phyloP scores from a whole-genome alignment of 2,329 filamentous ascomycete genomes.

The Colletotrichum australisinense region DNA sequence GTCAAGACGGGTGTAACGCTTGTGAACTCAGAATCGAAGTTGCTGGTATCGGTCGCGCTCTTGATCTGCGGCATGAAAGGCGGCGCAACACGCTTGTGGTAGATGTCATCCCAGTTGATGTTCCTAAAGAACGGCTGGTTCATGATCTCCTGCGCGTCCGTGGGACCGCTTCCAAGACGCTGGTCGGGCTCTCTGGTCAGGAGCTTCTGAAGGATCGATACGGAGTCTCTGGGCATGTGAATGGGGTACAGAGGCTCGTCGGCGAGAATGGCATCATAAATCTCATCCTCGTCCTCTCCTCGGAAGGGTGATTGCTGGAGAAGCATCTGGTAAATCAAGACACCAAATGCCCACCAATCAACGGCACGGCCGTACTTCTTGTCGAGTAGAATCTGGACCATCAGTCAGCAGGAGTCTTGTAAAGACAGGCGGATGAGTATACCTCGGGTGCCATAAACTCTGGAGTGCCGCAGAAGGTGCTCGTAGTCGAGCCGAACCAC shows the following conservation, averaged over 20 bases:
- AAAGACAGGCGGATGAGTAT: slow-evolving; percentile 43
- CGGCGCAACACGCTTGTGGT: slow-evolving; percentile 90
- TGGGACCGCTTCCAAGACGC: slow-evolving; percentile 91
- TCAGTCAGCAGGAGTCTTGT: slow-evolving; percentile 44
- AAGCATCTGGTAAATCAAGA: slow-evolving; percentile 99
- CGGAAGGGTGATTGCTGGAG: slow-evolving; percentile 98
- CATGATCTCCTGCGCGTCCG: slow-evolving; percentile 99
- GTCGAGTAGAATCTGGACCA: slow-evolving; percentile 84
- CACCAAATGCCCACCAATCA: slow-evolving; percentile 99
- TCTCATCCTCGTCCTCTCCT: slow-evolving; percentile 98
- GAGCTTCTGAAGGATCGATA: slow-evolving; percentile 97
- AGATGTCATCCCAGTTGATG: slow-evolving; percentile 99
- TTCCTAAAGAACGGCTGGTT: slow-evolving; percentile 98
- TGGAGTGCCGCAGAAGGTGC: slow-evolving; percentile 99
- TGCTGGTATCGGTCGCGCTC: slow-evolving; percentile 97
- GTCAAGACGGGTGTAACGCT: slow-evolving; percentile 98
- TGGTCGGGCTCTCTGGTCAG: slow-evolving; percentile 95
- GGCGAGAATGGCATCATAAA: slow-evolving; percentile 97
- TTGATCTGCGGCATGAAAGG: slow-evolving; percentile 93
- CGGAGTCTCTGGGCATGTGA: slow-evolving; percentile 97
- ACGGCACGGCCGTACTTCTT: slow-evolving; percentile 98
- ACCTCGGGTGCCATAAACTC: slow-evolving; percentile 99
- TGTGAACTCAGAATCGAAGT: slow-evolving; percentile 98
- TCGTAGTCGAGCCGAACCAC: slow-evolving; percentile 98
- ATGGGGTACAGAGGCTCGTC: slow-evolving; percentile 98